These are phyloP conservation scores for Neofusicoccum parvum DNA, from an alignment of 2,329 filamentous ascomycete genomes.

Conservation along the genomic window DNA sequence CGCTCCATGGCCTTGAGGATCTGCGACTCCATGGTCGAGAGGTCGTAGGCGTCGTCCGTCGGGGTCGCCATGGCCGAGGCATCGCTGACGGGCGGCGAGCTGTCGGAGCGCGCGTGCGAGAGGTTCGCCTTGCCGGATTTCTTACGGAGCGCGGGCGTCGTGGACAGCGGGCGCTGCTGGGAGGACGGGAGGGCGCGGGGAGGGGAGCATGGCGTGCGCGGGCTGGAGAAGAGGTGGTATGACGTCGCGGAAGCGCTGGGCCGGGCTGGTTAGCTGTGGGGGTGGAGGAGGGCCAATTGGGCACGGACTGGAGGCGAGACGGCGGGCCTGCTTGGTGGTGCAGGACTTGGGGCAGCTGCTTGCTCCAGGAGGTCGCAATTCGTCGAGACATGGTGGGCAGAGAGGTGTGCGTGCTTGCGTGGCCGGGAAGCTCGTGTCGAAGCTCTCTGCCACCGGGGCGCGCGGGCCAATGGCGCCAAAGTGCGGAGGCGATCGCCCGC, in stretches of 20 bases:
- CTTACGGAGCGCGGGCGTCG: slow-evolving; percentile 47
- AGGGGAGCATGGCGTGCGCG: neutral
- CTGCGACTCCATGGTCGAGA: slow-evolving; percentile 58
- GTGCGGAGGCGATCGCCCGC: neutral
- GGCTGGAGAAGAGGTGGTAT: neutral
- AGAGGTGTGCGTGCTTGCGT: neutral
- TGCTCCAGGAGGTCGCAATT: slow-evolving; percentile 15
- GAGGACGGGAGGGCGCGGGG: neutral
- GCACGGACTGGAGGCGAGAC: slow-evolving; percentile 1
- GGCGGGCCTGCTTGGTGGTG: neutral
- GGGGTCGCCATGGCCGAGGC: slow-evolving; percentile 32
- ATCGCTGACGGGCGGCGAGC: slow-evolving; percentile 33
- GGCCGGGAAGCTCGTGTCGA: neutral
- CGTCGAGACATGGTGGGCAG: slow-evolving; percentile 16
- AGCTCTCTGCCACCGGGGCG: neutral
- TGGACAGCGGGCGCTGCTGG: slow-evolving; percentile 41
- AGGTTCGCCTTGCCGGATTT: slow-evolving; percentile 57
- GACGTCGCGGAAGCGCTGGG: slow-evolving; percentile 7
- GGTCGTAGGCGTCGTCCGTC: slow-evolving; percentile 62
- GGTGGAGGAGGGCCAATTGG: neutral
- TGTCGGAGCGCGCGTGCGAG: slow-evolving; percentile 37
- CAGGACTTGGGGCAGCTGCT: slow-evolving; percentile 13
- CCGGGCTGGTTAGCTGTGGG: neutral
- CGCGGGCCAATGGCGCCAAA: slow-evolving; percentile 1
- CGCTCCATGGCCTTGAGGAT: slow-evolving; percentile 58